phyloP scores from a whole-genome alignment of 345 rosid genomes.

The Gossypium ekmanianum region DNA sequence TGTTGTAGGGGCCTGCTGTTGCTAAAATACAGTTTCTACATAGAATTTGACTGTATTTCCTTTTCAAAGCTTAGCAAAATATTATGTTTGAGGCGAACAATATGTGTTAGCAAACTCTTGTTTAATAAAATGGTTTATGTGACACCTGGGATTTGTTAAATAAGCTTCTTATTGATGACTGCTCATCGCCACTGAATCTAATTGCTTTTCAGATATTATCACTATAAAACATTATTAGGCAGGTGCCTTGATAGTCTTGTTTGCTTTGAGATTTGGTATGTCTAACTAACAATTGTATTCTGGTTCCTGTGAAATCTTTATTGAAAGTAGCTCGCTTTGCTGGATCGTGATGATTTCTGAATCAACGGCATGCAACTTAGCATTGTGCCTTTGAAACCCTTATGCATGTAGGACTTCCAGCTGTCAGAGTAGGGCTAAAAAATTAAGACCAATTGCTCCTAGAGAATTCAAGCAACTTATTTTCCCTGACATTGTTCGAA shows the following conservation, averaged over 20 bases:
- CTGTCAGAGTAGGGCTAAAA: background rate
- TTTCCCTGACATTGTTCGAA: background rate
- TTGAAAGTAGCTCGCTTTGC: background rate
- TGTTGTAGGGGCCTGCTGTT: background rate
- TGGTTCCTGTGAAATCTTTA: background rate
- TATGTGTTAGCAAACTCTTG: background rate
- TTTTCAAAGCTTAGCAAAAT: background rate
- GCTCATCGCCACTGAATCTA: background rate
- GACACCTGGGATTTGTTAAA: background rate
- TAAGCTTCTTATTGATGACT: background rate
- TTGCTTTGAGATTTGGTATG: background rate
- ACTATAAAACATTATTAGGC: background rate
- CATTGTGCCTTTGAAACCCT: slow-evolving; percentile 3
- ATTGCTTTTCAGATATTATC: background rate
- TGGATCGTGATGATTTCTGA: background rate
- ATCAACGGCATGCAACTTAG: background rate
- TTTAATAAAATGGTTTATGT: background rate
- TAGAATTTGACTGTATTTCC: background rate
- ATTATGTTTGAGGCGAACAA: background rate
- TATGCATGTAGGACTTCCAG: background rate
- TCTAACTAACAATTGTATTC: background rate
- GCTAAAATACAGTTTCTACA: background rate
- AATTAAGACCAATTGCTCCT: background rate
- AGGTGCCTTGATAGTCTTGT: background rate
- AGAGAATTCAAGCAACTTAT: background rate